Evolutionary conservation across 306 rosid species (phyloP).

Genomic region (Vicia faba): DNA sequence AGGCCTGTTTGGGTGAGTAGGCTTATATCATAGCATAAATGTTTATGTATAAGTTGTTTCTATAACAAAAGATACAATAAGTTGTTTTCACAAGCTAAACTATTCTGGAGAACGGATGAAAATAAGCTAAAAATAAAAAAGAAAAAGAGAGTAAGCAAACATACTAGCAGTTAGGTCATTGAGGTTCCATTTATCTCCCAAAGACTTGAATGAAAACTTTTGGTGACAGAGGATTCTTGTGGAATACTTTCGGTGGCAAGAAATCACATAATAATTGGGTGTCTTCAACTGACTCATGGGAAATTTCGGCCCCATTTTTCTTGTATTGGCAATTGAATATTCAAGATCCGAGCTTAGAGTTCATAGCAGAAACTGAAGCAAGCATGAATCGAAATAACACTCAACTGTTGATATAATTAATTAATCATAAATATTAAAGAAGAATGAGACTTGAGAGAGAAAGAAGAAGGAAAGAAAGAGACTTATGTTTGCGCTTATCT

Average conservation of each 20-base stretch:
- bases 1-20: background rate
- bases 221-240: slow-evolving; percentile 42
- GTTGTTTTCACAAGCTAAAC: no score
- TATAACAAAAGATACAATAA: no score
- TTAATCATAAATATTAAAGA: background rate
- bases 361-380: slow-evolving; percentile 29
- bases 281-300: slow-evolving; percentile 51
- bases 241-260: slow-evolving; percentile 35
- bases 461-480: slow-evolving; percentile 11
- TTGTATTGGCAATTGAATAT: slow-evolving; percentile 30
- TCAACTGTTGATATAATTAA: background rate
- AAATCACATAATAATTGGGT: slow-evolving; percentile 43
- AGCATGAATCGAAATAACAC: background rate
- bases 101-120: no score
- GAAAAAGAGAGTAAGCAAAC: background rate
- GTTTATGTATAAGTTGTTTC: no score
- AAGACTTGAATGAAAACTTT: slow-evolving; percentile 63
- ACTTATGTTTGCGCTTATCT: background rate
- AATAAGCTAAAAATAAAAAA: background rate
- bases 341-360: slow-evolving; percentile 30
- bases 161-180: slow-evolving; percentile 63
- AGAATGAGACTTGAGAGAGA: background rate
- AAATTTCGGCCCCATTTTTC: slow-evolving; percentile 56
- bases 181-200: slow-evolving; percentile 75
- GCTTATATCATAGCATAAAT: no score